Percentiles rank a stretch among this genome's conserved stretches.
Evolutionary conservation across 352 stramenopile genomes (phyloP).

Genomic region (Ophiocytium majus): DNA sequence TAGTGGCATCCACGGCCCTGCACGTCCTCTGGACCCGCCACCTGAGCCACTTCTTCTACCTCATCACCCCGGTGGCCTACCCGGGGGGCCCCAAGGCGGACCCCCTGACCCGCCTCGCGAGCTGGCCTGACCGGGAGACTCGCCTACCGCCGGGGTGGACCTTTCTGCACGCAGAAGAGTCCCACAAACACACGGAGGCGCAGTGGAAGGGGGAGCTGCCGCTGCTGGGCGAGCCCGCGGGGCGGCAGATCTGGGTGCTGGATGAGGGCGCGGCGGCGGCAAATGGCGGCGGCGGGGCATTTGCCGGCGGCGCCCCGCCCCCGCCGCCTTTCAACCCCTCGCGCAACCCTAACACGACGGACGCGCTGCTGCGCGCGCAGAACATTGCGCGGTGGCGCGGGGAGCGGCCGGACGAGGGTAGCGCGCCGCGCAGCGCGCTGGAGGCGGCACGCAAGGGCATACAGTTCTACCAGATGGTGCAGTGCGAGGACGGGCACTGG

Average conservation of each 20-base stretch:
- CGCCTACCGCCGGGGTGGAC: constrained; percentile 39
- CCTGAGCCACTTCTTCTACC: constrained; percentile 44
- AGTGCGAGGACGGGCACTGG: constrained; percentile 79
- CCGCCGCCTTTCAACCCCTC: constrained; percentile 55
- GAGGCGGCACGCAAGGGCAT: constrained; percentile 64
- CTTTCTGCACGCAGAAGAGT: constrained; percentile 43
- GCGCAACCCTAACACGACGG: constrained; percentile 60
- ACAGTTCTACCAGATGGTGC: constrained; percentile 74
- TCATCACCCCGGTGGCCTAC: constrained; percentile 42
- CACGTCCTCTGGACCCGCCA: constrained; percentile 23
- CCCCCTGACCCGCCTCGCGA: constrained; percentile 23
- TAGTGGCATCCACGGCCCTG: not conserved
- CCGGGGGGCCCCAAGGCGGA: constrained; percentile 37
- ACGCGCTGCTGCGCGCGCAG: constrained; percentile 60
- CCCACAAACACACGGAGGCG: constrained; percentile 40
- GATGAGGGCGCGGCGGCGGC: constrained; percentile 26
- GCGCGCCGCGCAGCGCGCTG: constrained; percentile 46
- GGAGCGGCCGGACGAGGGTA: constrained; percentile 28
- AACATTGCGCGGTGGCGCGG: constrained; percentile 48
- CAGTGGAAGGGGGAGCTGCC: constrained; percentile 36
- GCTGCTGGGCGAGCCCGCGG: constrained; percentile 57
- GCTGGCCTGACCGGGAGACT: constrained; percentile 33
- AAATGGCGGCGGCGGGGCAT: not conserved
- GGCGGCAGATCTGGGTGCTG: constrained; percentile 58
- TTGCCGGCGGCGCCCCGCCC: not conserved